Percentiles rank a stretch among this genome's conserved stretches.
Evolutionary conservation across 1,284 basidiomycete genomes (phyloP).

Genomic region (Tylopilus sp.): DNA sequence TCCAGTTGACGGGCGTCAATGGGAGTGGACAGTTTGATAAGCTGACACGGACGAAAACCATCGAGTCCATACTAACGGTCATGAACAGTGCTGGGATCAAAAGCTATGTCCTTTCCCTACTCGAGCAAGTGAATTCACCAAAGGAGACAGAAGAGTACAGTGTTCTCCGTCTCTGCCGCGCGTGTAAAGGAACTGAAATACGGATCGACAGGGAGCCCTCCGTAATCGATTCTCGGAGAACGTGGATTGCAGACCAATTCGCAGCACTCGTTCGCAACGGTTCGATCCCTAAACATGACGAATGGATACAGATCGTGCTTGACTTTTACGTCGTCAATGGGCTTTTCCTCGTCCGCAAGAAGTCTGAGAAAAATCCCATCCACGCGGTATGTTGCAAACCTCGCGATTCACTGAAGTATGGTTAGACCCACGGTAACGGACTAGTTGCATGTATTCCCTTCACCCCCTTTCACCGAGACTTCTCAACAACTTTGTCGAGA

Average conservation of each 20-base stretch:
- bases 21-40: constrained; percentile 89
- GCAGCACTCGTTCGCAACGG: constrained; percentile 75
- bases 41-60: constrained; percentile 89
- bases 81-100: constrained; percentile 77
- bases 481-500: constrained; percentile 63
- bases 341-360: constrained; percentile 75
- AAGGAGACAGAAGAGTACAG: constrained; percentile 41
- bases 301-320: constrained; percentile 71
- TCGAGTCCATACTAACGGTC: constrained; percentile 79
- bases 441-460: constrained; percentile 56
- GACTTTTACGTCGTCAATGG: constrained; percentile 85
- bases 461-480: constrained; percentile 70
- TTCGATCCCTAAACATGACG: constrained; percentile 77
- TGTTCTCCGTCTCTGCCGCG: constrained; percentile 3
- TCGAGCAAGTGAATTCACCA: constrained; percentile 57
- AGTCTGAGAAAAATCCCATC: constrained; percentile 63
- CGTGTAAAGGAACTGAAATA: constrained; percentile 13
- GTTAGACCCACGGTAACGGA: constrained; percentile 5
- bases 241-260: constrained; percentile 89
- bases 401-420: neutral
- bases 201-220: constrained; percentile 42
- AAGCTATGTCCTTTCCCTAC: constrained; percentile 73
- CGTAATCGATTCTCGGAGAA: constrained; percentile 52
- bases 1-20: constrained; percentile 83
- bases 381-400: constrained; percentile 50